These are phyloP conservation scores for Trifolium subterraneum DNA, from an alignment of 306 rosid species.

Conservation along the genomic window DNA sequence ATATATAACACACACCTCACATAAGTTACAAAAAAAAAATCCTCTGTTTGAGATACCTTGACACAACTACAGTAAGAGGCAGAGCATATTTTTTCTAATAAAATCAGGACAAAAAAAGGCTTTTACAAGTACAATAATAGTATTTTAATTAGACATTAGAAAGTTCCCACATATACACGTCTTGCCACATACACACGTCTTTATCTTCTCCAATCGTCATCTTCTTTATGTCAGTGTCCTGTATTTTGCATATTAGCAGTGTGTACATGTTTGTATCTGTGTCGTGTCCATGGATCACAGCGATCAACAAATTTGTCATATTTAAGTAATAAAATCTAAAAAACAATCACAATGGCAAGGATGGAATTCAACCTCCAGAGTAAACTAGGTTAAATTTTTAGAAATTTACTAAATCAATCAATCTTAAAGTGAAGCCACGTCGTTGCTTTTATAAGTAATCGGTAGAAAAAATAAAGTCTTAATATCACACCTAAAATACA, in stretches of 20 bases:
- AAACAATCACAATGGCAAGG: slow-evolving; percentile 3
- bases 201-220: background rate
- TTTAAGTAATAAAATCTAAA: slow-evolving; percentile 20
- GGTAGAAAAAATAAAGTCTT: slow-evolving; percentile 12
- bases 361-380: slow-evolving; percentile 19
- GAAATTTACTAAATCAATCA: background rate
- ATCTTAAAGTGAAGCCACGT: background rate
- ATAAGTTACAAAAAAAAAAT: background rate
- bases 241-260: background rate
- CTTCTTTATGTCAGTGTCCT: background rate
- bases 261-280: background rate
- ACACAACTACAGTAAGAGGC: background rate
- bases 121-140: background rate
- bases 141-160: slow-evolving; percentile 1
- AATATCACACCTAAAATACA: background rate
- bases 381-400: slow-evolving; percentile 7
- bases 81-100: background rate
- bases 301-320: slow-evolving; percentile 10
- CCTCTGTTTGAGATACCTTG: background rate
- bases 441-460: slow-evolving; percentile 3
- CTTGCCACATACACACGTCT: background rate
- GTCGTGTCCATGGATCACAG: background rate
- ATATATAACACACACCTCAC: background rate
- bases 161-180: background rate
- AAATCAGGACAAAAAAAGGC: background rate